Conservation (phyloP, 345 rosid genomes). For the Pistacia vera region DNA sequence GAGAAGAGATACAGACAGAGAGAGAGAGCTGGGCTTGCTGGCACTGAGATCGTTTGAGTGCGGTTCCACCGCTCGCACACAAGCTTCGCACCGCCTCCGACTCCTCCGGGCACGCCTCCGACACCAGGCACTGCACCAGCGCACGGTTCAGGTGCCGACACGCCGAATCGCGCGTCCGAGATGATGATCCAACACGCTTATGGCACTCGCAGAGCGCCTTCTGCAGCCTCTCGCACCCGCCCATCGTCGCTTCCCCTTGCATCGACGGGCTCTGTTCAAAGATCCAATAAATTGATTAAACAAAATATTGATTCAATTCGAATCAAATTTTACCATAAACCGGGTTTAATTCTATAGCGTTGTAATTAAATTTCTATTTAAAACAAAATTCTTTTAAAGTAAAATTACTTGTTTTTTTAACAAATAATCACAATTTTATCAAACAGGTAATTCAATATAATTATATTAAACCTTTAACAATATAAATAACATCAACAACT, state of each 20-base stretch:
- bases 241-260: not conserved
- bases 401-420: too few relatives aligned
- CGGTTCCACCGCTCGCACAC: slow-evolving; percentile 86
- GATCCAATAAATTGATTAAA: too few relatives aligned
- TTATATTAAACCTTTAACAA: too few relatives aligned
- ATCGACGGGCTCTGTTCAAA: not conserved
- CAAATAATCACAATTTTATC: too few relatives aligned
- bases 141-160: slow-evolving; percentile 81
- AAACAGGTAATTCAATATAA: too few relatives aligned
- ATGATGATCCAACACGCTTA: slow-evolving; percentile 53
- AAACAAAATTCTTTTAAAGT: too few relatives aligned
- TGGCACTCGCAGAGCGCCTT: slow-evolving; percentile 68
- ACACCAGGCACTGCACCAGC: slow-evolving; percentile 74
- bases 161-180: slow-evolving; percentile 42
- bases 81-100: slow-evolving; percentile 72
- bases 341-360: too few relatives aligned
- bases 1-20: slow-evolving; percentile 55
- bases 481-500: too few relatives aligned
- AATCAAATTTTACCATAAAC: too few relatives aligned
- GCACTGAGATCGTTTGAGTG: slow-evolving; percentile 79
- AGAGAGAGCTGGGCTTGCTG: slow-evolving; percentile 79
- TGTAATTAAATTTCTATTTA: too few relatives aligned
- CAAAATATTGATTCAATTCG: too few relatives aligned
- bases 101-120: slow-evolving; percentile 72
- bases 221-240: slow-evolving; percentile 62